Evolutionary conservation across 78 protist species (phyloP).

Genomic region (Dictyostelium firmibasis): DNA sequence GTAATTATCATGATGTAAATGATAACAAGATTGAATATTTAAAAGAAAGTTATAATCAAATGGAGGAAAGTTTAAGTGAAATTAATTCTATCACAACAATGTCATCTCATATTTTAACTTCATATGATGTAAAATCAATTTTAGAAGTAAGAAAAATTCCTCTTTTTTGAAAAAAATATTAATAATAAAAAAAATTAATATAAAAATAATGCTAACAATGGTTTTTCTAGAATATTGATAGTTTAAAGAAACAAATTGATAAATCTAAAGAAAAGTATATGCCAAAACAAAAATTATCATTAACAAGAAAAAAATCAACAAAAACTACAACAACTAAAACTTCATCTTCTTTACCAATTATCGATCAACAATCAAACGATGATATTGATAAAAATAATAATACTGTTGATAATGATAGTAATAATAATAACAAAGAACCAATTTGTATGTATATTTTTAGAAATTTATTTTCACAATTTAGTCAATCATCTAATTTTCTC

Average conservation of each 20-base stretch:
- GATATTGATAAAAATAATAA: neutral
- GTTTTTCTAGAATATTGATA: neutral
- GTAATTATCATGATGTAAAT: neutral
- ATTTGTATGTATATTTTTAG: neutral
- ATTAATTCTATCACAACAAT: neutral
- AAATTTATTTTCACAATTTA: too few species aligned
- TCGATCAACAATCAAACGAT: too few species aligned
- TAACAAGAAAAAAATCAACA: constrained; percentile 37
- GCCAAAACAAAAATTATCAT: constrained; percentile 55
- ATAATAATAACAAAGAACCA: neutral
- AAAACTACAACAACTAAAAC: neutral
- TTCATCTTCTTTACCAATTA: neutral
- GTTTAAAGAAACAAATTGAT: neutral
- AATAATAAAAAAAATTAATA: too few species aligned
- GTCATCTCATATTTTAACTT: constrained; percentile 20
- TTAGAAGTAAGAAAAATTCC: neutral
- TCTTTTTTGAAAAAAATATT: neutral
- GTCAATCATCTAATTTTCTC: too few species aligned
- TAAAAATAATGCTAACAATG: too few species aligned
- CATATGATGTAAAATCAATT: constrained; percentile 13
- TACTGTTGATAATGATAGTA: neutral
- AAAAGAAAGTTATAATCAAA: neutral
- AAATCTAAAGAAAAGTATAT: constrained; percentile 16
- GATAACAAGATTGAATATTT: neutral
- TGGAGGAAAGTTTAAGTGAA: neutral